These are phyloP conservation scores for Pleurotus eryngii DNA, from an alignment of 768 basidiomycete genomes.

Conservation along the genomic window DNA sequence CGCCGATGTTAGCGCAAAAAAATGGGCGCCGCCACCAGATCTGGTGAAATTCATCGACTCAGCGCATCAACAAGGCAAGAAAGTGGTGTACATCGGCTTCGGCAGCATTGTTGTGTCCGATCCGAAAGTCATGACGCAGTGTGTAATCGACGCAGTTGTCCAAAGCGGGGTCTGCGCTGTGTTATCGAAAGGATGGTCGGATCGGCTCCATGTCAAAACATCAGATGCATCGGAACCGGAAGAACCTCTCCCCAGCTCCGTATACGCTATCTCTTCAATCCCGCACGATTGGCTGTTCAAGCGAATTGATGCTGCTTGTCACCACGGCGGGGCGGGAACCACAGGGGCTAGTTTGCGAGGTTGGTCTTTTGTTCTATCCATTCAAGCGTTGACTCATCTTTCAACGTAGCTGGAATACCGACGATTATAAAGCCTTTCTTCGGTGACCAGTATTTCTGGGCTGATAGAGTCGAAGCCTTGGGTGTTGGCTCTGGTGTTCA, in stretches of 20 bases:
- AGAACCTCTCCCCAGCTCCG: slow-evolving; percentile 71
- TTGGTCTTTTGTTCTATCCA: slow-evolving; percentile 28
- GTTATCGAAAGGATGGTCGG: slow-evolving; percentile 97
- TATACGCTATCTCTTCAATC: slow-evolving; percentile 80
- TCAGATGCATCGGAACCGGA: slow-evolving; percentile 58
- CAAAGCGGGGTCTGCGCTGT: slow-evolving; percentile 89
- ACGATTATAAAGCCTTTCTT: slow-evolving; percentile 98
- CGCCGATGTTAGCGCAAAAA: slow-evolving; percentile 82
- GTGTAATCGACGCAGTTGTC: slow-evolving; percentile 83
- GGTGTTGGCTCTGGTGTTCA: slow-evolving; percentile 87
- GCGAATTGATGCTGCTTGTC: slow-evolving; percentile 93
- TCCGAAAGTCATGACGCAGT: slow-evolving; percentile 87
- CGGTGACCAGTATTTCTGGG: slow-evolving; percentile 98
- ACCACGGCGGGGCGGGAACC: slow-evolving; percentile 97
- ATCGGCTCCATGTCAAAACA: slow-evolving; percentile 71
- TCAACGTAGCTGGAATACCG: slow-evolving; percentile 73
- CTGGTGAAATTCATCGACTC: slow-evolving; percentile 80
- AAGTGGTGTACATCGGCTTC: slow-evolving; percentile 96
- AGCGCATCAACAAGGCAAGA: slow-evolving; percentile 74
- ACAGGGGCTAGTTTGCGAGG: slow-evolving; percentile 93
- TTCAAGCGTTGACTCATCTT: neutral
- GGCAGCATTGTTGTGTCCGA: slow-evolving; percentile 97
- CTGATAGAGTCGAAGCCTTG: slow-evolving; percentile 94
- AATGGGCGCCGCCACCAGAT: slow-evolving; percentile 84
- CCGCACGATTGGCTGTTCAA: slow-evolving; percentile 97